Percentiles rank a stretch among this genome's conserved stretches.
phyloP scores from a whole-genome alignment of 371 early-diverging fungal species.

The Rhizopus arrhizus region DNA sequence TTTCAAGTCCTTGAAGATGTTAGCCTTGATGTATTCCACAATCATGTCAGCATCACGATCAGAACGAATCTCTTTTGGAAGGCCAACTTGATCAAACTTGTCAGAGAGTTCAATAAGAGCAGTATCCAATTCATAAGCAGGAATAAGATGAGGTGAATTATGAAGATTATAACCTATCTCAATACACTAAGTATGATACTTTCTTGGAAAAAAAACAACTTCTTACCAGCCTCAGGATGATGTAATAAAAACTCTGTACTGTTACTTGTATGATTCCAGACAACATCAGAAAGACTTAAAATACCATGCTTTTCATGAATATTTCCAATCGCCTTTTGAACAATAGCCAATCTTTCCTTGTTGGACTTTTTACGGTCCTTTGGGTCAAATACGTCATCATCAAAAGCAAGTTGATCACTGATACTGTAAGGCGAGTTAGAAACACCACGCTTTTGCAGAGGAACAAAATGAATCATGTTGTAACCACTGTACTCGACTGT shows the following conservation, averaged over 20 bases:
- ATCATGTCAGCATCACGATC: slow-evolving; percentile 69
- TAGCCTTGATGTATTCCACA: slow-evolving; percentile 60
- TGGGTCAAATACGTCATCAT: slow-evolving; percentile 80
- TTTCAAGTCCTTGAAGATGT: slow-evolving; percentile 66
- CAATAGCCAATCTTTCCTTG: slow-evolving; percentile 58
- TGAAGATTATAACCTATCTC: slow-evolving; percentile 84
- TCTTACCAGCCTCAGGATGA: slow-evolving; percentile 90
- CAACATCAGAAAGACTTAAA: slow-evolving; percentile 88
- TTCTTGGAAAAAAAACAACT: slow-evolving; percentile 6
- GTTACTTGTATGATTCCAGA: slow-evolving; percentile 97
- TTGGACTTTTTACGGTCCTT: slow-evolving; percentile 47
- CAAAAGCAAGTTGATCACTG: slow-evolving; percentile 84
- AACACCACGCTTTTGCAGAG: slow-evolving; percentile 84
- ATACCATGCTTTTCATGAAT: slow-evolving; percentile 71
- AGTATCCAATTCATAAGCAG: slow-evolving; percentile 92
- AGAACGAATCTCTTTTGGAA: slow-evolving; percentile 55
- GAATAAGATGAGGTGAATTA: slow-evolving; percentile 91
- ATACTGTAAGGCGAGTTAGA: slow-evolving; percentile 97
- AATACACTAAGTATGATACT: background rate
- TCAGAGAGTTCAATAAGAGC: slow-evolving; percentile 76
- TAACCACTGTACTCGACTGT: slow-evolving; percentile 70
- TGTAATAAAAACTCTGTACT: slow-evolving; percentile 87
- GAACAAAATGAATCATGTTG: slow-evolving; percentile 97
- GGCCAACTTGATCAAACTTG: slow-evolving; percentile 52
- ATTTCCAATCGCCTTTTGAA: slow-evolving; percentile 54